Percentiles rank a stretch among this genome's conserved stretches.
Evolutionary conservation across 2,329 filamentous ascomycete species (phyloP).

Genomic region (Rasamsonia emersonii): DNA sequence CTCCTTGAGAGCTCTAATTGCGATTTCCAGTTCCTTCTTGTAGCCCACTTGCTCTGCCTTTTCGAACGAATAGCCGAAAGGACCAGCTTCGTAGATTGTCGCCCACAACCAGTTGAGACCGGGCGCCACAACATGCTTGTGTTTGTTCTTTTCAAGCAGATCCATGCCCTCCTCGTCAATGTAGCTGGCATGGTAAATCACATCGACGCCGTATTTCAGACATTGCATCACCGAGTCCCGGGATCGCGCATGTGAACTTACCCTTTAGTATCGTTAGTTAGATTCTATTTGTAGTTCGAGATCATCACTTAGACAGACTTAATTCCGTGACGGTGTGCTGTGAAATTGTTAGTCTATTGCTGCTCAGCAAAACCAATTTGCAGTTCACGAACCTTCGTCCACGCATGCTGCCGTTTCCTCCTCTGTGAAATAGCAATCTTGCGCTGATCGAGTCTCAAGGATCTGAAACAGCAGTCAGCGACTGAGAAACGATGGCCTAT

Average conservation of each 20-base stretch:
- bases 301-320: no score
- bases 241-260: slow-evolving; percentile 40
- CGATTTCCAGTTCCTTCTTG: slow-evolving; percentile 33
- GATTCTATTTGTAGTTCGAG: no score
- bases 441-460: slow-evolving; percentile 24
- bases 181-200: slow-evolving; percentile 41
- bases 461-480: slow-evolving; percentile 12
- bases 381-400: no score
- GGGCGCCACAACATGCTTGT: slow-evolving; percentile 34
- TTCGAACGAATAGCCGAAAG: slow-evolving; percentile 35
- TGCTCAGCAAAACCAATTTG: no score
- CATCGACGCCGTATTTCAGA: slow-evolving; percentile 37
- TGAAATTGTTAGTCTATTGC: no score
- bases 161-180: slow-evolving; percentile 33
- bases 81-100: slow-evolving; percentile 29
- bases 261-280: no score
- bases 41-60: slow-evolving; percentile 40
- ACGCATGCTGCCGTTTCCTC: slow-evolving; percentile 42
- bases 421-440: slow-evolving; percentile 40
- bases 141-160: slow-evolving; percentile 29
- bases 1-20: slow-evolving; percentile 32
- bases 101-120: slow-evolving; percentile 37
- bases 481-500: neutral
- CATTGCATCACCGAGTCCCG: slow-evolving; percentile 38
- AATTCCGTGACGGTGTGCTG: slow-evolving; percentile 26